Evolutionary conservation across 2,329 filamentous ascomycete genomes (phyloP), one percentile per base, ranked within the genome.

Genomic region (Penicillium griseofulvum): DNA sequence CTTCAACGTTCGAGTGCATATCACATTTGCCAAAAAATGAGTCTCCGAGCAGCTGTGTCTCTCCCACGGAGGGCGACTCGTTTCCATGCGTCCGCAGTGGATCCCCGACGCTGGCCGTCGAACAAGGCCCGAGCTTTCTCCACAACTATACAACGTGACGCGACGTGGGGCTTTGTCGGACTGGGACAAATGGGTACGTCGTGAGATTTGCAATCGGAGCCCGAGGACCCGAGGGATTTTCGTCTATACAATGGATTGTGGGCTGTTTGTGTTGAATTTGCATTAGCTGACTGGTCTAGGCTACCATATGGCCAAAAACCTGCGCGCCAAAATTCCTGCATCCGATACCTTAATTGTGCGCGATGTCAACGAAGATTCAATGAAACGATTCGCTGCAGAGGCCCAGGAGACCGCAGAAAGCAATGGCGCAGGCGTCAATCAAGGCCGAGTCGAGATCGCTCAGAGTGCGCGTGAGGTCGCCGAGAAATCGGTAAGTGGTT

Each of bases 231-330:
- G 31, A 34, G 31, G 31, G 28, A 31, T 9, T 28, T 28, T 45
- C 42, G 42, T 28, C 42, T 33, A 42, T 24, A 8, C 28, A 33
- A 33, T 43, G 14, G 19, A 34, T 28, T 22, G 36, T 10, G 37
- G 16, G 5, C 14, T 33, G 19, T 51, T 44, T 39, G 29, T 36
- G 39, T 33, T 41, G 10, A 11, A 24, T n/a, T 11, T 48, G 29
- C 50, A 49, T 31, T 51, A 44, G 37, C 43, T 45, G 22, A 54
- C 22, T 42, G 31, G 6, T 12, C n/a, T 49, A 88, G 87, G 87
- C 45, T 89, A 85, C 62, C 83, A 85, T 45, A 90, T 90, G 87
- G 87, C 87, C 34, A 83, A 80, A 70, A 90, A 89, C 65, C 77
- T 90, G 5, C 81, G 86, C 63, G 78, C 82, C 36, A 89, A 88